Evolutionary conservation across 129 eudicot species (phyloP).

Genomic region (carrot (Daucus carota)): DNA sequence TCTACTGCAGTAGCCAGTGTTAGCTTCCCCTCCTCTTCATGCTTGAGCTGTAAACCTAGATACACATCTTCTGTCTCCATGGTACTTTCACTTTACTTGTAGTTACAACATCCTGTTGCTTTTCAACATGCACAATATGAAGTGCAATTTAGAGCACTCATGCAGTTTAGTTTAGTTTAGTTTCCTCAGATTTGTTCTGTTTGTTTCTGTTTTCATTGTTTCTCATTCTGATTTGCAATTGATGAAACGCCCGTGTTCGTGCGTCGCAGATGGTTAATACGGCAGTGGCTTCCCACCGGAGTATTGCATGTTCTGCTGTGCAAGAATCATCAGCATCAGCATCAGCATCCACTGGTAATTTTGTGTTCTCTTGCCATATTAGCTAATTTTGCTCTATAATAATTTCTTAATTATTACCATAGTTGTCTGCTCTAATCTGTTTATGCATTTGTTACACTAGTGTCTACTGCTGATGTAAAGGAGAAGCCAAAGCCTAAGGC

Average conservation of each 20-base stretch:
- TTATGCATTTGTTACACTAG: neutral
- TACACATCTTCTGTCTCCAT: conserved; percentile 18
- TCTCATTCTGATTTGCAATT: neutral
- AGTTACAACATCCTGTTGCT: too few species aligned
- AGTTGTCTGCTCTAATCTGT: neutral
- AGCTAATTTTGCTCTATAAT: neutral
- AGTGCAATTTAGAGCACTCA: neutral
- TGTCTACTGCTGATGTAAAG: conserved; percentile 65
- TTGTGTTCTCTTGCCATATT: neutral
- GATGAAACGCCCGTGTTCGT: neutral
- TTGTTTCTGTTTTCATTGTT: too few species aligned
- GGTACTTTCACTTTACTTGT: too few species aligned
- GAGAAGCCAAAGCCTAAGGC: conserved; percentile 46
- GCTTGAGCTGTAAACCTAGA: conserved; percentile 35
- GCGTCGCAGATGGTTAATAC: conserved; percentile 35
- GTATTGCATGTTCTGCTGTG: conserved; percentile 47
- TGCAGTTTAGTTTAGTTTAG: too few species aligned
- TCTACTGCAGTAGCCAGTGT: conserved; percentile 34
- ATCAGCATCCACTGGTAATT: conserved; percentile 56
- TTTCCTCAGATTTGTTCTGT: too few species aligned
- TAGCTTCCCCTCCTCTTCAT: conserved; percentile 44
- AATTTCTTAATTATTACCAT: too few species aligned
- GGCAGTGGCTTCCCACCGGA: conserved; percentile 25
- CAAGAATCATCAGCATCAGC: conserved; percentile 76
- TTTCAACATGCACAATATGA: neutral